Percentiles rank a stretch among this genome's conserved stretches.
Conservation (phyloP, 2,329 filamentous ascomycete genomes). For the Sclerotinia sclerotiorum region DNA sequence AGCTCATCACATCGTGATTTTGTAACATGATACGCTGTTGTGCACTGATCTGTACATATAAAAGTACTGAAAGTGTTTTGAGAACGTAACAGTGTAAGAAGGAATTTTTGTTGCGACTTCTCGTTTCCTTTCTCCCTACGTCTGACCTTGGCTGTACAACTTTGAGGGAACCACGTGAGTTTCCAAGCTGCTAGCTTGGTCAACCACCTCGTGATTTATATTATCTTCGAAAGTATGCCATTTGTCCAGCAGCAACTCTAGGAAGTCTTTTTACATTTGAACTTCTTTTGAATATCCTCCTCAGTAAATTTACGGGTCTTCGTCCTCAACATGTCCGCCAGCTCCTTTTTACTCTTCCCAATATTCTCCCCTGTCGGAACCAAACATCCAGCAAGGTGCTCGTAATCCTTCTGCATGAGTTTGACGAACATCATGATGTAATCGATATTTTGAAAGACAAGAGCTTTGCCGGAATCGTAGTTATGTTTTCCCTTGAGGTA, state of each 20-base stretch:
- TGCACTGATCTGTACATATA: background rate
- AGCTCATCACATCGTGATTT: background rate
- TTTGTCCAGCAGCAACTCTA: background rate
- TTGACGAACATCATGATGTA: constrained; percentile 73
- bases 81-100: background rate
- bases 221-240: background rate
- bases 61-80: background rate
- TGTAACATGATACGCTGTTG: background rate
- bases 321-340: constrained; percentile 59
- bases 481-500: constrained; percentile 68
- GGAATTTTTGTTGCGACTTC: background rate
- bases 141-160: background rate
- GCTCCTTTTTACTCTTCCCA: constrained; percentile 61
- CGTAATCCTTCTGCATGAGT: constrained; percentile 70
- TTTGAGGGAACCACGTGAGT: background rate
- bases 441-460: constrained; percentile 80
- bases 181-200: background rate
- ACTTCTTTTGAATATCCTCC: constrained; percentile 62
- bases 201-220: background rate
- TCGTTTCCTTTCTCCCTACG: background rate
- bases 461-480: constrained; percentile 65
- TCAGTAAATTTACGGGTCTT: constrained; percentile 67
- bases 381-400: constrained; percentile 64
- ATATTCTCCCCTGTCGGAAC: constrained; percentile 75
- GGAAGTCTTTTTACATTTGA: constrained; percentile 14